These are phyloP conservation scores for Globisporangium camurandrum DNA, from an alignment of 352 stramenopile genomes.

Conservation along the genomic window DNA sequence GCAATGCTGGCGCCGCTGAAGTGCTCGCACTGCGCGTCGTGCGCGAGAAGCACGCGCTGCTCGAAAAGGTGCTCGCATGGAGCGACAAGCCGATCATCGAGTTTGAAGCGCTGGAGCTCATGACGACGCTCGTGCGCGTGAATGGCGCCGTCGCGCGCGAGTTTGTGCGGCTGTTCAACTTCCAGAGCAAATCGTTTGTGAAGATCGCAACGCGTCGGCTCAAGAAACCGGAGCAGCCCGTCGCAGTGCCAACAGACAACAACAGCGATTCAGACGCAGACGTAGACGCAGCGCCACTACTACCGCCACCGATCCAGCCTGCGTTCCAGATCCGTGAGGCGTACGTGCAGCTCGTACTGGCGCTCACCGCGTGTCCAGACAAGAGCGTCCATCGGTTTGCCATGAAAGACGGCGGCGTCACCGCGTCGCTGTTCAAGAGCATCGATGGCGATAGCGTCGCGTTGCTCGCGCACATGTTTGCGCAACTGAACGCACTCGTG, in stretches of 20 bases:
- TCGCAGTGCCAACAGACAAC: neutral
- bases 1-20: slow-evolving; percentile 34
- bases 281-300: neutral
- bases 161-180: slow-evolving; percentile 74
- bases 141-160: slow-evolving; percentile 43
- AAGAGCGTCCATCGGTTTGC: slow-evolving; percentile 76
- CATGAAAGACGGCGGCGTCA: slow-evolving; percentile 61
- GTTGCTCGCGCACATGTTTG: slow-evolving; percentile 42
- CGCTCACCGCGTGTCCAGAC: slow-evolving; percentile 52
- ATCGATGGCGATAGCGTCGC: slow-evolving; percentile 61
- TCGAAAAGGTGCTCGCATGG: slow-evolving; percentile 77
- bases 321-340: slow-evolving; percentile 56
- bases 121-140: slow-evolving; percentile 32
- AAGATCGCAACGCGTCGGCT: slow-evolving; percentile 51
- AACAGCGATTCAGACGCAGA: slow-evolving; percentile 3
- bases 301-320: slow-evolving; percentile 5
- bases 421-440: slow-evolving; percentile 65
- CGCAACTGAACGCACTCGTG: slow-evolving; percentile 34
- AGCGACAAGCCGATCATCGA: slow-evolving; percentile 81
- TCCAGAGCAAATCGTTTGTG: slow-evolving; percentile 52
- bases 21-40: slow-evolving; percentile 54
- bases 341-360: slow-evolving; percentile 59
- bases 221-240: slow-evolving; percentile 35
- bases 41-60: slow-evolving; percentile 48
- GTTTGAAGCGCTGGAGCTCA: slow-evolving; percentile 58